Evolutionary conservation across 768 basidiomycete genomes (phyloP), one percentile per base, ranked within the genome.

Genomic region (Coprinellus aureogranulatus): DNA sequence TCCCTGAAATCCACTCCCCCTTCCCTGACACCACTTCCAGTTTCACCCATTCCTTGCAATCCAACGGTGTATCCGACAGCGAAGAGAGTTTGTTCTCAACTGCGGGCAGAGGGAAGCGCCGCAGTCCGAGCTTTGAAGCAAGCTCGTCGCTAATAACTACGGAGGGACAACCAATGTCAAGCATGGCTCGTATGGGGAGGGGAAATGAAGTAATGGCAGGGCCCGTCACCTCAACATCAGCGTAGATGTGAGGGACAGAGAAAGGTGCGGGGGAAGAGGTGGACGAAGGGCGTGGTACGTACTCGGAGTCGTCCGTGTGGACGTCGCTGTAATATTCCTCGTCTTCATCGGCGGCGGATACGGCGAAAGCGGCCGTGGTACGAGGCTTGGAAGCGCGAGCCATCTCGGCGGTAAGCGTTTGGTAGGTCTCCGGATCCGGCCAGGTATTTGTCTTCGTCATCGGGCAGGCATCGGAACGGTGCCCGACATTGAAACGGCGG

Each of bases 91-190:
- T 66, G 25, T 65, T 59, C 50, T 67, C 65, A 16, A 27, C 47
- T 4, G 23, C 27, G 46, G 59, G 64, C 5, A 67, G 61, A 30
- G 57, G 59, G 22, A 49, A 62, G 1, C 46, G 57, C 14, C 49
- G 54, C 12, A 64, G 55, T 4, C 65, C 56, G 4, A 66, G 63
- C 45, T 57, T 25, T 1, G 30, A 39, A 20, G 31, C 59, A 1
- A 64, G 58, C 18, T 20, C 27, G 31, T 31, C 58, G 20, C 56
- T 60, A 64, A 66, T 66, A 58, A 66, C 65, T 66, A 54, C 59
- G 23, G 61, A 62, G 41, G 65, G 65, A 42, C 58, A 66, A 47
- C 63, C 59, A 31, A 55, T 54, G 54, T 67, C 64, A 58, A 61
- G 63, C 50, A 67, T 22, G 2, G 62, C 34, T 44, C 49, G 30